These are phyloP conservation scores for Plasmodium relictum DNA, from an alignment of 169 alveolate genomes.

Conservation along the genomic window DNA sequence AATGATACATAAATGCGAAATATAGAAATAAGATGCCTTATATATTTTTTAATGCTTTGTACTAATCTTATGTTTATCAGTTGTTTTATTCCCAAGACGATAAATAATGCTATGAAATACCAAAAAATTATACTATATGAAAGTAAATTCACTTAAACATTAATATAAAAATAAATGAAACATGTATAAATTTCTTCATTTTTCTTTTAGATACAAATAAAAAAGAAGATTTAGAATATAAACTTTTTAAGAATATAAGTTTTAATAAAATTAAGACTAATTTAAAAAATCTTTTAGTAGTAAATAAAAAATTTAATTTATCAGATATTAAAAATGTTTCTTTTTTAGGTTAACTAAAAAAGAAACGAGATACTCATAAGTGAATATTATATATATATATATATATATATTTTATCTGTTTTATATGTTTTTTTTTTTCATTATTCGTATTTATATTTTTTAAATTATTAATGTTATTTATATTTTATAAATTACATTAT, in stretches of 20 bases:
- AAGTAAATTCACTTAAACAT: constrained; percentile 8
- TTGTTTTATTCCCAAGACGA: constrained; percentile 8
- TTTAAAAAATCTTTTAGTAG: constrained; percentile 52
- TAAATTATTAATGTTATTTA: not conserved
- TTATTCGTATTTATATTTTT: not conserved
- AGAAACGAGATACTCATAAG: not conserved
- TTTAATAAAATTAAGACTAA: constrained; percentile 70
- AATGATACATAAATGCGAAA: constrained; percentile 49
- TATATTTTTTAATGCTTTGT: constrained; percentile 12
- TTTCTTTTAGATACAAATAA: constrained; percentile 23
- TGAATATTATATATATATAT: not conserved
- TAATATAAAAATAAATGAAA: not conserved
- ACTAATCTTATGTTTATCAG: constrained; percentile 11
- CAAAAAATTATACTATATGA: constrained; percentile 16
- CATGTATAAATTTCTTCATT: not conserved
- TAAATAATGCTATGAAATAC: not conserved
- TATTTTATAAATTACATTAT: not conserved
- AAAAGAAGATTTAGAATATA: constrained; percentile 65
- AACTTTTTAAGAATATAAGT: constrained; percentile 64
- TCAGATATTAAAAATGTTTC: constrained; percentile 68
- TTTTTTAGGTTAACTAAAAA: constrained; percentile 45
- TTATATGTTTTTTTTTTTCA: not conserved
- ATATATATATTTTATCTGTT: not conserved
- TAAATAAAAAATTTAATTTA: constrained; percentile 61
- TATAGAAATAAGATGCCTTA: not conserved